phyloP scores from a whole-genome alignment of 345 rosid species.

The Cochlearia excelsa region DNA sequence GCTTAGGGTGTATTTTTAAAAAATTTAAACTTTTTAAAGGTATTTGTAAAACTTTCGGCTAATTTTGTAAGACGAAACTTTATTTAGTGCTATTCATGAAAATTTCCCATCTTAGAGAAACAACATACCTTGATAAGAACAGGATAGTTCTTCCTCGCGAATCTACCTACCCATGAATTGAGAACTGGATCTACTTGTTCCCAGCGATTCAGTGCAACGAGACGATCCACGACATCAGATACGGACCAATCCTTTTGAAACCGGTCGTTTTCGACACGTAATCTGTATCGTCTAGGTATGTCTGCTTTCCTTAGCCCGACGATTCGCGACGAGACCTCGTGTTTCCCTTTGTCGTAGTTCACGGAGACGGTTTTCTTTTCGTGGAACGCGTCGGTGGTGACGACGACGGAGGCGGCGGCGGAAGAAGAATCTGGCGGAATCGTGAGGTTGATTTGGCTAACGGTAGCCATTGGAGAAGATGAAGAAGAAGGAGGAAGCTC shows the following conservation, averaged over 20 bases:
- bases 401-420: neutral
- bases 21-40: no score
- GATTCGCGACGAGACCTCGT: constrained; percentile 55
- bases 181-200: constrained; percentile 57
- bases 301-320: constrained; percentile 63
- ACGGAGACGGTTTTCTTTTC: constrained; percentile 56
- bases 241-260: constrained; percentile 87
- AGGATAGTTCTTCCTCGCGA: constrained; percentile 74
- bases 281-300: constrained; percentile 56
- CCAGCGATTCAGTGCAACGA: constrained; percentile 53
- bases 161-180: constrained; percentile 87
- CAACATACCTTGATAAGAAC: constrained; percentile 54
- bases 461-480: constrained; percentile 29
- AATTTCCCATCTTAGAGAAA: no score
- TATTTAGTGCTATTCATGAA: no score
- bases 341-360: constrained; percentile 75
- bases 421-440: constrained; percentile 28
- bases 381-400: constrained; percentile 39
- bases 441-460: constrained; percentile 21
- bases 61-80: no score
- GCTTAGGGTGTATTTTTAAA: no score
- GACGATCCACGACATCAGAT: constrained; percentile 59
- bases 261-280: constrained; percentile 57
- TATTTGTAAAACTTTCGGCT: no score
- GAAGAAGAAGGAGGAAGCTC: neutral